Conservation (phyloP, 2,329 filamentous ascomycete genomes). For the Colletotrichum graminicola region DNA sequence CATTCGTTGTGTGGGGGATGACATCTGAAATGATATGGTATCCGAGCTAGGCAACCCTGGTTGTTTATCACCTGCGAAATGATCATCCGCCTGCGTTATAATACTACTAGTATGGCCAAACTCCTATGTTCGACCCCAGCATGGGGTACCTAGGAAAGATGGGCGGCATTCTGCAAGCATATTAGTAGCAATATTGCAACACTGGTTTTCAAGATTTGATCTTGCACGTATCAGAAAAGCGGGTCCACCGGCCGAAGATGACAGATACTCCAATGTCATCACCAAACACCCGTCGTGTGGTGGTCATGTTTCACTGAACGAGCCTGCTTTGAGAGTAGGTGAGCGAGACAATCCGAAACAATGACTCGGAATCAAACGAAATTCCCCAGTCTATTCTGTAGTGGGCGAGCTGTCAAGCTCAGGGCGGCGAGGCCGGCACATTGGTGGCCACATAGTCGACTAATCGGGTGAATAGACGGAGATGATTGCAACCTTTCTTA, state of each 20-base stretch:
- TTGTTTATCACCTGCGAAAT: neutral
- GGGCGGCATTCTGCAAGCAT: slow-evolving; percentile 22
- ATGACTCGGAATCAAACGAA: slow-evolving; percentile 27
- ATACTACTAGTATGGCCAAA: neutral
- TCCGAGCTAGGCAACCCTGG: neutral
- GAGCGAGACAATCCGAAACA: slow-evolving; percentile 2
- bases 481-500: no score
- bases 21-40: slow-evolving; percentile 29
- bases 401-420: neutral
- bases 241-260: slow-evolving; percentile 12
- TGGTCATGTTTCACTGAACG: slow-evolving; percentile 1
- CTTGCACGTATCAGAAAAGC: slow-evolving; percentile 28
- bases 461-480: neutral
- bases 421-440: no score
- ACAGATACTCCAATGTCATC: slow-evolving; percentile 12
- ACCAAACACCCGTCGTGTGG: slow-evolving; percentile 19
- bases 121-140: neutral
- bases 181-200: neutral
- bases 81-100: neutral
- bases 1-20: slow-evolving; percentile 18
- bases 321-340: neutral
- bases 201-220: neutral
- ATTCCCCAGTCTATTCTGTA: neutral
- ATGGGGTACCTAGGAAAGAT: slow-evolving; percentile 11
- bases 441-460: neutral